Evolutionary conservation across 176 grass and related monocot species (phyloP), one percentile per base, ranked within the genome.

Genomic region (Alopecurus myosuroides): DNA sequence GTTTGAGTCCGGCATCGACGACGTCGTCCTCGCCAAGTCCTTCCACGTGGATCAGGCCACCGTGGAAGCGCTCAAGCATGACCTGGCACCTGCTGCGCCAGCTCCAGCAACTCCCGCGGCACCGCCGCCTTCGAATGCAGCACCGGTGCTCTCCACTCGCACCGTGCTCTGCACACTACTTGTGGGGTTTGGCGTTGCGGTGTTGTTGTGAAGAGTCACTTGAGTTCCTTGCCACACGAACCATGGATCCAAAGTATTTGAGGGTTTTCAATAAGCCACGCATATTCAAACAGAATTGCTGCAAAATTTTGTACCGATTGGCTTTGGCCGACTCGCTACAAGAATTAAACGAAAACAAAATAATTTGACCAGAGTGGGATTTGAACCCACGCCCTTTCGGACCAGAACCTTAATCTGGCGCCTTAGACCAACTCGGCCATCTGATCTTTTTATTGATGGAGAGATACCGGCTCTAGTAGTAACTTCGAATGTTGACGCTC

Each of bases 351-450:
- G n/a, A n/a, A n/a, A n/a, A n/a, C n/a, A 55, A 13, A n/a, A 0
- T 0, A 0, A 5, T 12, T 22, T 84, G 80, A 85, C 88, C 61
- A 92, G 81, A 89, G 86, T 89, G 86, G 90, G 83, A 86, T 89
- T 88, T 92, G 90, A 97, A 94, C 87, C 85, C 87, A 97, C 89
- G 91, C 91, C 82, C 87, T 92, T 92, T 88, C 88, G 79, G 84
- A 90, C 84, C 88, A 88, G 81, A 93, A 90, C 81, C 91, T 89
- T 93, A 92, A 84, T 92, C 90, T 87, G 80, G 91, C 86, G 86
- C 88, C 94, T 94, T 94, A 93, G 91, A 93, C 91, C 91, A 94
- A 94, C 91, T 92, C 91, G 87, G 84, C 87, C 91, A 97, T 97
- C 86, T 91, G 70, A 72, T 72, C 40, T n/a, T n/a, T n/a, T n/a